Evolutionary conservation across 139 green algal species (phyloP).

Genomic region (Chlamydomonas incerta): DNA sequence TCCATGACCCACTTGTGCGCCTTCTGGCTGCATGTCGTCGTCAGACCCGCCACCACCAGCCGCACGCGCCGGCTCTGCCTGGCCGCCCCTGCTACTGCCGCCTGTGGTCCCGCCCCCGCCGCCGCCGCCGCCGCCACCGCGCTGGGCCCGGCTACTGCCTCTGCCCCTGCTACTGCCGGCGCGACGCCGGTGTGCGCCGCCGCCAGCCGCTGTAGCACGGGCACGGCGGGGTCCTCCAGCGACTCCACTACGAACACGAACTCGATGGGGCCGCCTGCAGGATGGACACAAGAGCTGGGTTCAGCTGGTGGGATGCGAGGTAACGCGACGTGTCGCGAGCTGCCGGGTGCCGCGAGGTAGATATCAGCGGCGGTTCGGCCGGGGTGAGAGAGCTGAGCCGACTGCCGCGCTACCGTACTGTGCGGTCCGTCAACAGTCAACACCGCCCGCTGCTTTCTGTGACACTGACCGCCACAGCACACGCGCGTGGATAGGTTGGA

Average conservation of each 20-base stretch:
- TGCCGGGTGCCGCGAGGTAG: too few species aligned
- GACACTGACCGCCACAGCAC: too few species aligned
- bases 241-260: slow-evolving; percentile 85
- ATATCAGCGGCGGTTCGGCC: too few species aligned
- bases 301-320: too few species aligned
- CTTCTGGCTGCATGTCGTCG: slow-evolving; percentile 78
- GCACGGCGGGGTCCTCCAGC: slow-evolving; percentile 58
- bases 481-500: too few species aligned
- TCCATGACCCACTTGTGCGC: slow-evolving; percentile 77
- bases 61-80: slow-evolving; percentile 1
- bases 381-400: too few species aligned
- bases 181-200: background rate
- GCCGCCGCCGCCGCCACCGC: background rate
- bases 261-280: slow-evolving; percentile 71
- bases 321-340: too few species aligned
- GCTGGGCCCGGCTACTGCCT: background rate
- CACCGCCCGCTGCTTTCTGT: too few species aligned
- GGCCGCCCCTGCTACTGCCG: too few species aligned
- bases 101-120: background rate
- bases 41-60: slow-evolving; percentile 60
- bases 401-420: too few species aligned
- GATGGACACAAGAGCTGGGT: too few species aligned
- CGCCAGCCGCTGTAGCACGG: slow-evolving; percentile 30
- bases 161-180: background rate
- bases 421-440: too few species aligned